These are phyloP conservation scores for Solanum sejunctum DNA, from an alignment of 257 asterid genomes.

Conservation along the genomic window DNA sequence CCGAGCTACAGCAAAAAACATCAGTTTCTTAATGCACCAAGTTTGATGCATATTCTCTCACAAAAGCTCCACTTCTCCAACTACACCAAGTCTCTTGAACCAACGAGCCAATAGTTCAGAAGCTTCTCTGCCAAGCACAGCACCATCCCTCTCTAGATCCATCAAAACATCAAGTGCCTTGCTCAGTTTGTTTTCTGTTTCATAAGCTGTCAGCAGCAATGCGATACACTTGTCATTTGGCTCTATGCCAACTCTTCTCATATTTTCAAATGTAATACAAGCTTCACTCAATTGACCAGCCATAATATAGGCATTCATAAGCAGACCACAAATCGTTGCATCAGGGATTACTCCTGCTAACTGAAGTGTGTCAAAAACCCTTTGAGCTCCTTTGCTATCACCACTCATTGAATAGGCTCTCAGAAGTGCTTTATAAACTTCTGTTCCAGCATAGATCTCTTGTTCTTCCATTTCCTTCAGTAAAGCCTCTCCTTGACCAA, in stretches of 20 bases:
- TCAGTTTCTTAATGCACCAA: background rate
- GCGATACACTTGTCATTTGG: slow-evolving; percentile 81
- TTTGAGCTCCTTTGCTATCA: slow-evolving; percentile 60
- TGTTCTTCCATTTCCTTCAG: slow-evolving; percentile 60
- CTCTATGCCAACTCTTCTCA: slow-evolving; percentile 44
- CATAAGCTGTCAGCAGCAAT: slow-evolving; percentile 44
- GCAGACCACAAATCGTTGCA: slow-evolving; percentile 63
- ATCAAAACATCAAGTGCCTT: slow-evolving; percentile 51
- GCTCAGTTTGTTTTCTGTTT: slow-evolving; percentile 46
- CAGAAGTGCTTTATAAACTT: slow-evolving; percentile 80
- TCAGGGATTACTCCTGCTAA: slow-evolving; percentile 69
- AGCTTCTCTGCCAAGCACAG: slow-evolving; percentile 51
- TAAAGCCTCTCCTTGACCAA: slow-evolving; percentile 36
- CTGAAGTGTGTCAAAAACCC: slow-evolving; percentile 64
- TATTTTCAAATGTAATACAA: slow-evolving; percentile 50
- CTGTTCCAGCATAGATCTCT: slow-evolving; percentile 61
- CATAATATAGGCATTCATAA: slow-evolving; percentile 59
- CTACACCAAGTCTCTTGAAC: slow-evolving; percentile 62
- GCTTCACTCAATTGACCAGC: slow-evolving; percentile 59
- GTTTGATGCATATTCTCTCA: slow-evolving; percentile 37
- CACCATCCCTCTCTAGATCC: slow-evolving; percentile 46
- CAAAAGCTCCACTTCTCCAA: slow-evolving; percentile 57
- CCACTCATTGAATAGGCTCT: slow-evolving; percentile 76
- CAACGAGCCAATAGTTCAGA: slow-evolving; percentile 53
- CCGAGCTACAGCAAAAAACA: background rate